Conservation (phyloP, 78 protist genomes). For the Reticulomyxa filosa region DNA sequence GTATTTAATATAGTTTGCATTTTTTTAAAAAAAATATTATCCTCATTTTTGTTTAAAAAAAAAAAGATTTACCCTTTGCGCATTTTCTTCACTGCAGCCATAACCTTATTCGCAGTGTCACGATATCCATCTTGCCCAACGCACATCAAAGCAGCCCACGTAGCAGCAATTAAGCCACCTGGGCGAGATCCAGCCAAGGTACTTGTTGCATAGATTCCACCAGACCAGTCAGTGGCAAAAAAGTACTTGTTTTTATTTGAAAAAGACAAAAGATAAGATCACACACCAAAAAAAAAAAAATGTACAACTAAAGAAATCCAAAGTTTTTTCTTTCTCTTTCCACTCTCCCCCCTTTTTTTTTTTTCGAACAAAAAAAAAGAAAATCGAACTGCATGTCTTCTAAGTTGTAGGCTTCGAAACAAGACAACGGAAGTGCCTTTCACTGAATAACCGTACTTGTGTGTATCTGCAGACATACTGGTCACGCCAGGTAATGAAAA, state of each 20-base stretch:
- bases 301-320: not conserved
- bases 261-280: not conserved
- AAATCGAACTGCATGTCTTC: slow-evolving; percentile 19
- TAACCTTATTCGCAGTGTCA: not conserved
- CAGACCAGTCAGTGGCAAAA: slow-evolving; percentile 25
- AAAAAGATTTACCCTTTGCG: not conserved
- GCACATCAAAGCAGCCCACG: slow-evolving; percentile 63
- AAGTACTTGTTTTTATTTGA: slow-evolving; percentile 1
- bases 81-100: not conserved
- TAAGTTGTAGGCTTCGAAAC: slow-evolving; percentile 16
- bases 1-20: no score
- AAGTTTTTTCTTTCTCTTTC: not conserved
- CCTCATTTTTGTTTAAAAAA: not conserved
- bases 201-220: slow-evolving; percentile 67
- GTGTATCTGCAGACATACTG: slow-evolving; percentile 46
- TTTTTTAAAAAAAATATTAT: not conserved
- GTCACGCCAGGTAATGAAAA: not conserved
- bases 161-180: slow-evolving; percentile 55
- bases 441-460: slow-evolving; percentile 71
- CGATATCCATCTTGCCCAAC: slow-evolving; percentile 46
- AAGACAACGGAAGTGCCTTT: slow-evolving; percentile 56
- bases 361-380: not conserved
- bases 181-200: slow-evolving; percentile 56
- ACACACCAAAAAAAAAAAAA: not conserved
- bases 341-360: not conserved